Conservation (phyloP, 2,329 filamentous ascomycete species). For the Tolypocladium tundrense region DNA sequence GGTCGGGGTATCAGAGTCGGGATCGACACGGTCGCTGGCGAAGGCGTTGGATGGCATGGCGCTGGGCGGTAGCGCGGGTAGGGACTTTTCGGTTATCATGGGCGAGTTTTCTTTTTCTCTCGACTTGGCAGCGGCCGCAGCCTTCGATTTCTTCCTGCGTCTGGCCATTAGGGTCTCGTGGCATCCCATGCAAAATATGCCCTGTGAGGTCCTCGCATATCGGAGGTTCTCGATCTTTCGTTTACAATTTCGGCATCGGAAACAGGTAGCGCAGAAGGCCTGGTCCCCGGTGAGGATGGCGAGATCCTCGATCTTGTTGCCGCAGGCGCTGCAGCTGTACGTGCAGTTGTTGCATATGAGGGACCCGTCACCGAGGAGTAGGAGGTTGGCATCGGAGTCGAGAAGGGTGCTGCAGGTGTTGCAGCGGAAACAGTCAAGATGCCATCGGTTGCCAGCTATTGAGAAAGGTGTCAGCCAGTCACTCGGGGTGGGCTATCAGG, state of each 20-base stretch:
- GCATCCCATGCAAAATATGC: slow-evolving; percentile 98
- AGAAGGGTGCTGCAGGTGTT: slow-evolving; percentile 91
- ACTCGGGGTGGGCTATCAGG: slow-evolving; percentile 3
- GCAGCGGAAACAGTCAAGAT: slow-evolving; percentile 97
- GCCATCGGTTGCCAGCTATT: slow-evolving; percentile 89
- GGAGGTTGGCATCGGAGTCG: slow-evolving; percentile 94
- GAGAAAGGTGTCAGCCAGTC: slow-evolving; percentile 12
- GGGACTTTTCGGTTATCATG: slow-evolving; percentile 77
- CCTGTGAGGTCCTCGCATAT: slow-evolving; percentile 94
- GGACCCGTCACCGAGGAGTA: slow-evolving; percentile 93
- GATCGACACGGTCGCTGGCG: slow-evolving; percentile 46
- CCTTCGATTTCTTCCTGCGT: slow-evolving; percentile 75
- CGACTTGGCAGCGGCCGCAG: slow-evolving; percentile 46
- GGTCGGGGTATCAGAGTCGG: slow-evolving; percentile 56
- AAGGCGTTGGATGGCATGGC: slow-evolving; percentile 54
- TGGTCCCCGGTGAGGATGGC: slow-evolving; percentile 97
- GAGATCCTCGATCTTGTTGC: slow-evolving; percentile 95
- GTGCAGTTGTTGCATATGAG: slow-evolving; percentile 99
- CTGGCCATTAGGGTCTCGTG: slow-evolving; percentile 95
- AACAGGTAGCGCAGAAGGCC: slow-evolving; percentile 94
- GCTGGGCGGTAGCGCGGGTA: slow-evolving; percentile 80
- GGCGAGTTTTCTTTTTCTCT: slow-evolving; percentile 54
- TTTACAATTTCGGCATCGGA: slow-evolving; percentile 96
- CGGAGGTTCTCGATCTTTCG: slow-evolving; percentile 96
- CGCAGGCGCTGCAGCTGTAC: slow-evolving; percentile 94